phyloP scores from a whole-genome alignment of 352 stramenopile genomes.

The Phytophthora tubulina region DNA sequence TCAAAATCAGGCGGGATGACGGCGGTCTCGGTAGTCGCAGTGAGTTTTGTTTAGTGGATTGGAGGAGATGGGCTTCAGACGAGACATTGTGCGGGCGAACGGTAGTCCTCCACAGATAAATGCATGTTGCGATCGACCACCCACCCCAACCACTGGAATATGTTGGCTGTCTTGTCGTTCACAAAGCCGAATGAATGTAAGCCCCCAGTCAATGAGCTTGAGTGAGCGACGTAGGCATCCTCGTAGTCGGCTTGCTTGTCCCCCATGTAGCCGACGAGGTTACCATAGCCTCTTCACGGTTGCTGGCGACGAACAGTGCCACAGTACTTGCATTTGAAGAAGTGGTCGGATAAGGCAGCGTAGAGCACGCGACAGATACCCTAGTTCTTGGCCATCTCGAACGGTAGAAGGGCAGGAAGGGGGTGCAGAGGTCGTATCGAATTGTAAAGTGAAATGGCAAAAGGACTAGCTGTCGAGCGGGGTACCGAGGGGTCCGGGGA shows the following conservation, averaged over 20 bases:
- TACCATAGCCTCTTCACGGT: constrained; percentile 2
- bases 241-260: constrained; percentile 7
- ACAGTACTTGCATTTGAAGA: constrained; percentile 6
- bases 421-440: too few relatives aligned
- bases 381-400: constrained; percentile 7
- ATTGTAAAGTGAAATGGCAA: too few relatives aligned
- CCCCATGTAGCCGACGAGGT: constrained; percentile 13
- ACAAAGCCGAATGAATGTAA: neutral
- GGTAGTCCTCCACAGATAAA: constrained; percentile 14
- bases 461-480: too few relatives aligned
- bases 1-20: neutral
- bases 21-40: neutral
- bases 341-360: neutral
- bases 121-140: constrained; percentile 18
- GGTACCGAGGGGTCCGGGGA: too few relatives aligned
- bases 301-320: neutral
- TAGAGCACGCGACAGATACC: constrained; percentile 9
- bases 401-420: neutral
- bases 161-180: neutral
- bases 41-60: constrained; percentile 6
- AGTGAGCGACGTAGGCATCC: neutral
- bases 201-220: neutral
- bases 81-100: neutral
- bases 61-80: constrained; percentile 7
- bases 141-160: neutral